Percentiles rank a stretch among this genome's conserved stretches.
Evolutionary conservation across 371 early-diverging fungal species (phyloP).

Genomic region (Actinomortierella wolfii): DNA sequence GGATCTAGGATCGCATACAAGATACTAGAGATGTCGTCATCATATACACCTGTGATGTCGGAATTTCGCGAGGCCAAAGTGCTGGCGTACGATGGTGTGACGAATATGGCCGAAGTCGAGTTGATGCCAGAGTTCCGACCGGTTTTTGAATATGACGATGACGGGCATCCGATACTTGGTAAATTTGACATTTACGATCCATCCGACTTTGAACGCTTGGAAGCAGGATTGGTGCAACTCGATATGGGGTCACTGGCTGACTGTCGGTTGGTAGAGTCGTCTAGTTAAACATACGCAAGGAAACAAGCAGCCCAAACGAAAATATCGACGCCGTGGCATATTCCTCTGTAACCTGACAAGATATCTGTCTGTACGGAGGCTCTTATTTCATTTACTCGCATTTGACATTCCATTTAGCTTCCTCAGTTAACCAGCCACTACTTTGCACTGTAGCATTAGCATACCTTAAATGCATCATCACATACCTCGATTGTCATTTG

Average conservation of each 20-base stretch:
- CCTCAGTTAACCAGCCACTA: no score
- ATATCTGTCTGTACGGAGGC: no score
- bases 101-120: constrained; percentile 20
- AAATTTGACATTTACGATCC: constrained; percentile 31
- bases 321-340: no score
- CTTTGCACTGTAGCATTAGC: no score
- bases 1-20: constrained; percentile 33
- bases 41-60: constrained; percentile 32
- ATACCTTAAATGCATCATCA: no score
- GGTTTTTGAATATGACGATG: constrained; percentile 9
- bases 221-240: constrained; percentile 23
- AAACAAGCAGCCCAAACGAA: no score
- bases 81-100: constrained; percentile 9
- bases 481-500: no score
- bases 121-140: constrained; percentile 25
- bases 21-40: constrained; percentile 32
- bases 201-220: constrained; percentile 19
- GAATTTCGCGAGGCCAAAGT: constrained; percentile 41
- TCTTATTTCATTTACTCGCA: no score
- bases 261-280: constrained; percentile 6
- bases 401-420: no score
- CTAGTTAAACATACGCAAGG: no score
- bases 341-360: no score
- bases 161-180: constrained; percentile 26
- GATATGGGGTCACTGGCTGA: constrained; percentile 23